These are phyloP conservation scores for Castanospermum australe DNA, from an alignment of 306 rosid genomes.

Conservation along the genomic window DNA sequence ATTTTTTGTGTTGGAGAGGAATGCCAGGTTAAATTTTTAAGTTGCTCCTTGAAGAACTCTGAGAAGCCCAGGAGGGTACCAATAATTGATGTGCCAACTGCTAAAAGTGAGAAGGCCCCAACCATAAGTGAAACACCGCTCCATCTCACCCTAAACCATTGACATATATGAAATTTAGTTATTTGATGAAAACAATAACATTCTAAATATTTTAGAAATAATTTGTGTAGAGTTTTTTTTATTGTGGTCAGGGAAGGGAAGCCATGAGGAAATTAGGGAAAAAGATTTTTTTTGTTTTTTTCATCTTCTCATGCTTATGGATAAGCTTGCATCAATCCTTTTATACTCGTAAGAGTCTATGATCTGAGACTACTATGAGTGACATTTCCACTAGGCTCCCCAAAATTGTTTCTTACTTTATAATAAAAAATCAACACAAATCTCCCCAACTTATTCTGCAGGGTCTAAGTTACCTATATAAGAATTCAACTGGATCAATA, in stretches of 20 bases:
- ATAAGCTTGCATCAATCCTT: not conserved
- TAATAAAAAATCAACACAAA: not conserved
- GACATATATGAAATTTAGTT: not conserved
- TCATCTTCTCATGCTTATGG: too few species aligned
- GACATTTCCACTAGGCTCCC: not conserved
- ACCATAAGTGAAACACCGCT: conserved; percentile 69
- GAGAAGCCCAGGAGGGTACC: conserved; percentile 70
- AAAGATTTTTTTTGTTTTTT: too few species aligned
- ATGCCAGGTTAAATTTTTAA: conserved; percentile 27
- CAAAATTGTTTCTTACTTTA: not conserved
- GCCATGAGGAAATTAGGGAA: too few species aligned
- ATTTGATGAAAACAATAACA: not conserved
- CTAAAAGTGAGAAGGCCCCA: conserved; percentile 71
- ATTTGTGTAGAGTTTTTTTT: not conserved
- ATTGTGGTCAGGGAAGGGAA: not conserved
- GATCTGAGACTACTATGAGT: not conserved
- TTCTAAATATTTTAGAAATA: not conserved
- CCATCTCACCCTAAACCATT: conserved; percentile 48
- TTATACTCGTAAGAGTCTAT: not conserved
- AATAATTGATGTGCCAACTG: conserved; percentile 65
- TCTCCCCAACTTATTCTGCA: not conserved
- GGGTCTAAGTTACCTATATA: conserved; percentile 47
- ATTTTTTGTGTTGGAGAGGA: conserved; percentile 31
- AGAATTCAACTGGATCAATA: conserved; percentile 63
- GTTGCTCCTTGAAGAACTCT: conserved; percentile 79